Conservation (phyloP, 805 yeast genomes). For the Kluyveromyces siamensis region DNA sequence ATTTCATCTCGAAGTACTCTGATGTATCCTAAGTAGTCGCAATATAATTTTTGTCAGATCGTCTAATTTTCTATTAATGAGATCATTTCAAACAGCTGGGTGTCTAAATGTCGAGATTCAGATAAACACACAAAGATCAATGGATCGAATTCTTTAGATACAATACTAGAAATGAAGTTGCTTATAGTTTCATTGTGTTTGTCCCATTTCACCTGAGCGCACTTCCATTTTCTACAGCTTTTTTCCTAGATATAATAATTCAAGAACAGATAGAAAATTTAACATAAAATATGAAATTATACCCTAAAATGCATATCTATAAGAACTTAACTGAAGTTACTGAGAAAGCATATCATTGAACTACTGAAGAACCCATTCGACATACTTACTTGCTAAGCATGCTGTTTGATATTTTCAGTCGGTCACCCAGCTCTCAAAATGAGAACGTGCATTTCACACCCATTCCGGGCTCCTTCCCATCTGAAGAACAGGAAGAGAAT, state of each 20-base stretch:
- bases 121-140: too few species aligned
- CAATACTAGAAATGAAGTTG: not conserved
- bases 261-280: not conserved
- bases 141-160: too few species aligned
- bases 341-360: not conserved
- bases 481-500: constrained; percentile 1
- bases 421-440: not conserved
- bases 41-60: too few species aligned
- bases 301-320: not conserved
- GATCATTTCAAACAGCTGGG: too few species aligned
- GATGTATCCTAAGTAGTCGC: not conserved
- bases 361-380: not conserved
- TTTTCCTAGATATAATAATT: not conserved
- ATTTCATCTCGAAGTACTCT: constrained; percentile 13
- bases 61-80: not conserved
- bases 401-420: constrained; percentile 2
- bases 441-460: constrained; percentile 7
- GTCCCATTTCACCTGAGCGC: not conserved
- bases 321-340: not conserved
- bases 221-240: not conserved
- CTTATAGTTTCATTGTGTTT: too few species aligned
- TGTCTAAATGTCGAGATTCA: too few species aligned
- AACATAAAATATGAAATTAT: not conserved
- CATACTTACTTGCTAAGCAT: not conserved
- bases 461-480: constrained; percentile 7